Evolutionary conservation across 495 filamentous ascomycete species (phyloP), one percentile per base, ranked within the genome.

Genomic region (Aspergillus carlsbadensis): DNA sequence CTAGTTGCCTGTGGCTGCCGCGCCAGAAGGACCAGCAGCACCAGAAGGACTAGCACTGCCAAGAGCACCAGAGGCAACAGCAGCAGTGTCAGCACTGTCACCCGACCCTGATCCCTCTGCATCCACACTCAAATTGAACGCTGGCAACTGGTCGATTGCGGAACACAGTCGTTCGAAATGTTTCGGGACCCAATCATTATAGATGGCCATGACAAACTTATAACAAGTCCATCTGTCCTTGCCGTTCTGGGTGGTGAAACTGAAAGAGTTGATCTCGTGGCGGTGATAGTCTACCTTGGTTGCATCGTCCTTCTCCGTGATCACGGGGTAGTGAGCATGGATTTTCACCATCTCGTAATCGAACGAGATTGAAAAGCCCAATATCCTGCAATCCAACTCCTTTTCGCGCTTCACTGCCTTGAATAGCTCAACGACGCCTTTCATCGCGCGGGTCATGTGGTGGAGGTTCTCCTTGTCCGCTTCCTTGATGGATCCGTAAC

Each of bases 281-380:
- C 26, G 26, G 24, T 44, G 17, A 20, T 17, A 44, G 18, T n/a
- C 4, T 13, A 22, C 4, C 8, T 3, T 8, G 3, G 8, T 4
- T 29, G 26, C 26, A 29, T 29, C 8, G 4, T 29, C 26, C 24
- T 44, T 20, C 10, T 20, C 17, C 41, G 14, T 18, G 1, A 45
- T 22, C 5, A 45, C 17, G 11, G 15, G 8, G 8, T 45, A 45
- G 14, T 45, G 42, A 18, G 20, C 42, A 24, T 21, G 26, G 8
- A 45, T 24, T 22, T 22, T 3, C 3, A 45, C 42, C 20, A 6
- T 6, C 1, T 1, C 6, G 18, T 45, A 24, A 22, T 81, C 63
- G 61, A 80, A 72, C 21, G 74, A 80, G 54, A 82, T 65, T 2
- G 74, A 80, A 68, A 81, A 81, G 34, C 66, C 65, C 51, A 77